phyloP scores from a whole-genome alignment of 202 grass and related monocot species.

The Dendrocalamus latiflorus region DNA sequence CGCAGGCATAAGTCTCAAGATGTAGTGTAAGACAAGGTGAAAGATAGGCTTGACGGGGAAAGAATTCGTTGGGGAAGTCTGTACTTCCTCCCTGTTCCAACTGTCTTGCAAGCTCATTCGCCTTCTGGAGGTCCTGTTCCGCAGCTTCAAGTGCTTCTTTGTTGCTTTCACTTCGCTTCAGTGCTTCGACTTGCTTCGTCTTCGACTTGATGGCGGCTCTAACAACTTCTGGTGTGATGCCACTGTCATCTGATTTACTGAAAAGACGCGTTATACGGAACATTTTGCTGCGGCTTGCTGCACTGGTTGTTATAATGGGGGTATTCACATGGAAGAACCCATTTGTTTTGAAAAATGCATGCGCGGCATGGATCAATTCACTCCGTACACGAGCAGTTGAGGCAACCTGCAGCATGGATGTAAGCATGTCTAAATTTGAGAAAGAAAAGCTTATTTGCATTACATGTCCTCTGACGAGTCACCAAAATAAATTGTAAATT shows the following conservation, averaged over 20 bases:
- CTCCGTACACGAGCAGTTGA: conserved; percentile 52
- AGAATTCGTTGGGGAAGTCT: conserved; percentile 37
- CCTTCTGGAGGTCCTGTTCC: conserved; percentile 39
- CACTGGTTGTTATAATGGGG: conserved; percentile 42
- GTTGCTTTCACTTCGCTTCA: conserved; percentile 55
- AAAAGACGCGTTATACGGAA: conserved; percentile 41
- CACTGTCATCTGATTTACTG: conserved; percentile 2
- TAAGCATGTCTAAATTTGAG: not conserved
- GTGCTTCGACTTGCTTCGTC: conserved; percentile 38
- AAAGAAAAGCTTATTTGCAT: not conserved
- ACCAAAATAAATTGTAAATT: no score
- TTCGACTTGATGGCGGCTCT: conserved; percentile 44
- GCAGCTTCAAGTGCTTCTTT: conserved; percentile 44
- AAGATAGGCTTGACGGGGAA: conserved; percentile 36
- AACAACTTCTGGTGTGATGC: conserved; percentile 35
- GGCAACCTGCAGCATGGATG: conserved; percentile 38
- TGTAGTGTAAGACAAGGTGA: conserved; percentile 36
- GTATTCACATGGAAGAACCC: conserved; percentile 62
- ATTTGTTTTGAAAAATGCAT: conserved; percentile 49
- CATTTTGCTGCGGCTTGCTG: conserved; percentile 7
- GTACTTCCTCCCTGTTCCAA: not conserved
- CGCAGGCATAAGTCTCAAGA: conserved; percentile 56
- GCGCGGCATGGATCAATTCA: conserved; percentile 30
- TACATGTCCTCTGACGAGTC: not conserved
- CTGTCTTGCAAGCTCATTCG: conserved; percentile 21